These are phyloP conservation scores for Apium graveolens DNA, from an alignment of 129 eudicot genomes.

Conservation along the genomic window DNA sequence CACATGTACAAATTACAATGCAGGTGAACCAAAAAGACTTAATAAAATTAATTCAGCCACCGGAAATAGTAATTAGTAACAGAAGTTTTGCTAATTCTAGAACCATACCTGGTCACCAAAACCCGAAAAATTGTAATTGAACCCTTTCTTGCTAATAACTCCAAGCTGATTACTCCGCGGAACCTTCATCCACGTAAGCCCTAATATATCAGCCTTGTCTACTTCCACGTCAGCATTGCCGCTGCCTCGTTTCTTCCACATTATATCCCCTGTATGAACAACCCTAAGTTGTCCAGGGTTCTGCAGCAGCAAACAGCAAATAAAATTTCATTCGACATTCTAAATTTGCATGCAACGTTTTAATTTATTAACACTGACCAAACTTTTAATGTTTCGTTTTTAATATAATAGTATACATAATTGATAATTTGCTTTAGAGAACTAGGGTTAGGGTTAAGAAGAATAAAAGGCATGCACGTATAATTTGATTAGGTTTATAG, in stretches of 20 bases:
- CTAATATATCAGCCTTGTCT: constrained; percentile 50
- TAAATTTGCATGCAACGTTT: too few relatives aligned
- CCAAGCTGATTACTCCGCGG: constrained; percentile 88
- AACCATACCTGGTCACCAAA: constrained; percentile 77
- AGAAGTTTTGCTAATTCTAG: not conserved
- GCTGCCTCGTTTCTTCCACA: constrained; percentile 92
- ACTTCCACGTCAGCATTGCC: constrained; percentile 91
- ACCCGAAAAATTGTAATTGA: constrained; percentile 79
- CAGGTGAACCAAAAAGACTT: too few relatives aligned
- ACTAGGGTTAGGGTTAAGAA: not conserved
- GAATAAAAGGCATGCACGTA: not conserved
- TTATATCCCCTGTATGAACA: constrained; percentile 55
- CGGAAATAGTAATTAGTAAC: not conserved
- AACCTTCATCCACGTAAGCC: constrained; percentile 88
- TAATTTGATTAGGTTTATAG: not conserved
- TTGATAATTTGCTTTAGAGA: not conserved
- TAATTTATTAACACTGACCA: not conserved
- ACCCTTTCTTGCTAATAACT: constrained; percentile 67
- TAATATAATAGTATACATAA: too few relatives aligned
- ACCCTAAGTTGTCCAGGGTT: constrained; percentile 80
- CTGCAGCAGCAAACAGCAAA: constrained; percentile 31
- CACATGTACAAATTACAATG: too few relatives aligned
- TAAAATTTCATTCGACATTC: not conserved
- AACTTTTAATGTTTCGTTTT: too few relatives aligned
- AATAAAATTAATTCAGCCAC: not conserved